Evolutionary conservation across 768 basidiomycete species (phyloP), one percentile per base, ranked within the genome.

Genomic region (Boletus insuetus): DNA sequence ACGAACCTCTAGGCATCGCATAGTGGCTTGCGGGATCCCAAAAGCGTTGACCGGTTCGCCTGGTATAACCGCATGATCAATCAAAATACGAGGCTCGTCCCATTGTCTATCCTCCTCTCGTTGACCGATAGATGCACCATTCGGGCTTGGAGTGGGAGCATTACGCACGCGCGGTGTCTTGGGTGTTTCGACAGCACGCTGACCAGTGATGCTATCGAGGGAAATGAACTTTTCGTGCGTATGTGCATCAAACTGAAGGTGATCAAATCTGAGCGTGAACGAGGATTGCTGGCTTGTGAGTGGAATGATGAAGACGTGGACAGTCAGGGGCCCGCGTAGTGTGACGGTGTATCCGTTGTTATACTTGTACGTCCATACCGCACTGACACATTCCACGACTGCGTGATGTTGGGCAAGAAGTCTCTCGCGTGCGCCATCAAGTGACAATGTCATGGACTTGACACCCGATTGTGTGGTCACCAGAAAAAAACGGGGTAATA

Each of bases 21-120:
- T 92, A 17, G 91, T 91, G 3, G 89, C 89, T 66, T 92, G 89
- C 7, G 91, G 89, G 50, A 93, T 90, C 6, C 91, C 91, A 72
- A 92, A 93, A 20, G 87, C 88, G 64, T 92, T 92, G 49, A 93
- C 88, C 10, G 91, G 91, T 63, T 91, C 90, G 6, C 83, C 82
- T 13, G 91, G 91, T 60, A 91, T 81, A n/a, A 76, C 76, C 32
- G 82, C 87, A 35, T 74, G 75, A 17, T 84, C 82, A 45, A 89
- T 82, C 46, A 79, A 61, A 40, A 83, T 72, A 53, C 83, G 71
- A 8, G 83, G 84, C 59, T 90, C 89, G 40, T 88, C 87, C 79
- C 83, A 84, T 63, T 75, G 79, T 61, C 77, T 81, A 20, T 82
- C 83, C 45, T 86, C 82, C 38, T 82, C 82, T 55, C 65, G 59